Conservation (phyloP, 768 basidiomycete genomes). For the Suillus subalutaceus region DNA sequence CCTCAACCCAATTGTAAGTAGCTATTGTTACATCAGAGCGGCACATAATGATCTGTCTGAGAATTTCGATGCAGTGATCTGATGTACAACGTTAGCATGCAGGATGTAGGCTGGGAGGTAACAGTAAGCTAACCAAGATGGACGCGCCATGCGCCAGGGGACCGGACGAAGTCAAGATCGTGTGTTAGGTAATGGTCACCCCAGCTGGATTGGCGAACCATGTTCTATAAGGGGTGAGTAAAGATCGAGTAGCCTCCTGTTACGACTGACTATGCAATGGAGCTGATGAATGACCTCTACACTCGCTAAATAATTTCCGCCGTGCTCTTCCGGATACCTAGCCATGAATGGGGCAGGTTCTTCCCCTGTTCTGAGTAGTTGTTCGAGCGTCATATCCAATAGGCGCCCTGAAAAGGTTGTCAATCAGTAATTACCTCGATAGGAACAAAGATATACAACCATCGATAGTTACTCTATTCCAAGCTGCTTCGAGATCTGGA, state of each 20-base stretch:
- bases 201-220: slow-evolving; percentile 14
- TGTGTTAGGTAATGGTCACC: slow-evolving; percentile 10
- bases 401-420: neutral
- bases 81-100: neutral
- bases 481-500: slow-evolving; percentile 17
- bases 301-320: slow-evolving; percentile 13
- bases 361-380: neutral
- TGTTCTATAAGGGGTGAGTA: slow-evolving; percentile 7
- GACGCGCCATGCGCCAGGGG: neutral
- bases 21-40: slow-evolving; percentile 13
- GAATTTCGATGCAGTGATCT: slow-evolving; percentile 16
- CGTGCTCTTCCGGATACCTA: slow-evolving; percentile 9
- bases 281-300: slow-evolving; percentile 16
- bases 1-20: slow-evolving; percentile 15
- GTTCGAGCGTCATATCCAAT: neutral
- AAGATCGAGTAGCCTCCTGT: neutral
- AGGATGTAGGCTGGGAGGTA: neutral
- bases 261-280: slow-evolving; percentile 15
- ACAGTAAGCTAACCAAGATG: slow-evolving; percentile 13
- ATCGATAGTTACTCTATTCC: slow-evolving; percentile 12
- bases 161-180: slow-evolving; percentile 4
- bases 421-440: neutral
- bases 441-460: slow-evolving; percentile 1
- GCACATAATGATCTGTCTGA: slow-evolving; percentile 17
- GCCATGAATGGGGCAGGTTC: no score